Evolutionary conservation across 108 stramenopile species (phyloP).

Genomic region (Stephanodiscus minutulus): DNA sequence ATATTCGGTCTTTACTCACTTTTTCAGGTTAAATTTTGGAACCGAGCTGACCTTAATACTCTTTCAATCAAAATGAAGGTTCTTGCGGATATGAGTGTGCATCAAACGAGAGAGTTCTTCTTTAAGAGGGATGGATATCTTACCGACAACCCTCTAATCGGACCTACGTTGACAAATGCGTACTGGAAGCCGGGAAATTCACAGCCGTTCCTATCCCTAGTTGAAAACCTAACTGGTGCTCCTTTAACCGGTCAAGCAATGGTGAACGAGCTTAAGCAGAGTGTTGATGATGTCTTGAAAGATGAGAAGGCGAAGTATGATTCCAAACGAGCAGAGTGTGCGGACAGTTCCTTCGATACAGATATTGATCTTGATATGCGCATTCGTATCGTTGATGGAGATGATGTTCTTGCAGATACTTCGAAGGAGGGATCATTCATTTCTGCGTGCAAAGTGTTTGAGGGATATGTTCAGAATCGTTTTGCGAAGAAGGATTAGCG

Average conservation of each 20-base stretch:
- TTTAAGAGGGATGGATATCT: conserved; percentile 61
- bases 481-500: conserved; percentile 26
- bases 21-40: too few relatives aligned
- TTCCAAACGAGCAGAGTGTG: conserved; percentile 33
- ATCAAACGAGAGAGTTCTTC: conserved; percentile 74
- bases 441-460: conserved; percentile 66
- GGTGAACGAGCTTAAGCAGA: conserved; percentile 58
- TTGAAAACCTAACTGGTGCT: conserved; percentile 64
- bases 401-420: conserved; percentile 66
- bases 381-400: conserved; percentile 73
- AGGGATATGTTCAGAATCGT: conserved; percentile 55
- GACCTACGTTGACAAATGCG: conserved; percentile 54
- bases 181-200: conserved; percentile 78
- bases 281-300: conserved; percentile 60
- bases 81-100: conserved; percentile 79
- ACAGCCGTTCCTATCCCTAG: conserved; percentile 64
- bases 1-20: too few relatives aligned
- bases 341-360: conserved; percentile 4
- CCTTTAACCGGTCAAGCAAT: conserved; percentile 72
- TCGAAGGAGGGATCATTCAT: conserved; percentile 45
- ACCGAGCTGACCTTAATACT: too few relatives aligned
- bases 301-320: conserved; percentile 64
- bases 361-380: conserved; percentile 70
- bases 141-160: conserved; percentile 73
- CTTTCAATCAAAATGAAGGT: background rate